These are phyloP conservation scores for Auriscalpium microsporum DNA, from an alignment of 768 basidiomycete genomes.

Conservation along the genomic window DNA sequence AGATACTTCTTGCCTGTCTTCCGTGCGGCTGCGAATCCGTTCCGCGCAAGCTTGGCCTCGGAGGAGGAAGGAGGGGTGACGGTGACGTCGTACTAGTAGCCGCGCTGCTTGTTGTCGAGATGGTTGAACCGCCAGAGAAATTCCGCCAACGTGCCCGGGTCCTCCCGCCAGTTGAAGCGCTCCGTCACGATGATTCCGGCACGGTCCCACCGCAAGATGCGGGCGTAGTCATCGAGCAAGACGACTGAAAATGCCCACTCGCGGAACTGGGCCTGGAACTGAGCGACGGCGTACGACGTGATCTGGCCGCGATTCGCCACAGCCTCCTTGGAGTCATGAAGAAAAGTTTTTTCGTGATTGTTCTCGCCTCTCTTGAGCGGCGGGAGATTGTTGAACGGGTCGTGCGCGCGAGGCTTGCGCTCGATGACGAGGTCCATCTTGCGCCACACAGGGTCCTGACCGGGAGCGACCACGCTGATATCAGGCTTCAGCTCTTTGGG, in stretches of 20 bases:
- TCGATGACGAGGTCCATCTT: background rate
- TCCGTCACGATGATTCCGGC: constrained; percentile 1
- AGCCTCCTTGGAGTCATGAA: background rate
- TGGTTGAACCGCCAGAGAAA: constrained; percentile 5
- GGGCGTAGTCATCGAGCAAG: background rate
- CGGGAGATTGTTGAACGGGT: background rate
- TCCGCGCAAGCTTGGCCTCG: too few relatives aligned
- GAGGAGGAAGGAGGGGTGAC: background rate
- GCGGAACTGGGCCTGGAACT: background rate
- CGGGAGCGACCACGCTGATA: background rate
- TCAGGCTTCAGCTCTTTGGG: background rate
- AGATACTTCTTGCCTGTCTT: too few relatives aligned
- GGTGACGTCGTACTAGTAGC: background rate
- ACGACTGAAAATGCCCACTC: background rate
- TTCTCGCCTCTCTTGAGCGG: too few relatives aligned
- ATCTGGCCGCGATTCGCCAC: background rate
- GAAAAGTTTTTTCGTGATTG: background rate
- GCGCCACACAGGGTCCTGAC: too few relatives aligned
- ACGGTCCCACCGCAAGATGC: constrained; percentile 5
- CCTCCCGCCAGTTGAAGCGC: background rate
- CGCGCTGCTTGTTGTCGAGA: background rate
- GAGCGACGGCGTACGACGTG: background rate
- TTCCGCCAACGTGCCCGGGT: background rate
- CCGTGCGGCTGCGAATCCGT: too few relatives aligned
- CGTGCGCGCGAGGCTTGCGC: background rate